Conservation (phyloP, 495 filamentous ascomycete species). For the Astrothelium subdiscretum region DNA sequence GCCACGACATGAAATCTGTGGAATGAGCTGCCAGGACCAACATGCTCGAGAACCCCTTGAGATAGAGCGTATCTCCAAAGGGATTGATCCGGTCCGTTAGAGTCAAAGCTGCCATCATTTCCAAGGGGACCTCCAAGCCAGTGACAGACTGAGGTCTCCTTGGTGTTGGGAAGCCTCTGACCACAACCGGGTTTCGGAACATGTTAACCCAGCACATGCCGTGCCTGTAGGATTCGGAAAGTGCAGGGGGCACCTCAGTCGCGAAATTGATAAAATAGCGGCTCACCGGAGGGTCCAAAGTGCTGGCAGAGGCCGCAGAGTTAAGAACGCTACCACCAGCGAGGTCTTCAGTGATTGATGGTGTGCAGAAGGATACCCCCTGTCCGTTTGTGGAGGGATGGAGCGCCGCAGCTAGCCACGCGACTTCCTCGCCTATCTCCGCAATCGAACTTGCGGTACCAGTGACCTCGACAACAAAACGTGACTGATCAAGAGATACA, state of each 20-base stretch:
- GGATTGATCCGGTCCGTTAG: background rate
- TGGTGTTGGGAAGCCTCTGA: slow-evolving; percentile 26
- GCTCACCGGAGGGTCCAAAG: too few relatives aligned
- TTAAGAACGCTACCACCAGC: too few relatives aligned
- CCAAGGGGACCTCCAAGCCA: slow-evolving; percentile 20
- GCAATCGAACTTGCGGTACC: background rate
- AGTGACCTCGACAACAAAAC: background rate
- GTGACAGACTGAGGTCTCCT: background rate
- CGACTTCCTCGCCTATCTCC: slow-evolving; percentile 1
- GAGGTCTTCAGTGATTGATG: too few relatives aligned
- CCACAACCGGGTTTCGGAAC: slow-evolving; percentile 27
- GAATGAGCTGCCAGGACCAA: slow-evolving; percentile 13
- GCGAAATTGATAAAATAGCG: background rate
- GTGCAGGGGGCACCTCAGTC: background rate
- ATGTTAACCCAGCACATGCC: slow-evolving; percentile 31
- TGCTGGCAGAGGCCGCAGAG: too few relatives aligned
- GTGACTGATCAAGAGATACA: background rate
- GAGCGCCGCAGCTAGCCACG: slow-evolving; percentile 7
- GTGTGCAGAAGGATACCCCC: slow-evolving; percentile 4
- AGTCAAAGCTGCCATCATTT: slow-evolving; percentile 8
- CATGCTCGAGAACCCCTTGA: slow-evolving; percentile 28
- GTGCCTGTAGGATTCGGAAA: background rate
- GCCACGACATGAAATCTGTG: slow-evolving; percentile 20
- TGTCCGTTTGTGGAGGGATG: slow-evolving; percentile 4
- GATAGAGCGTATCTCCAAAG: slow-evolving; percentile 5